A percentile compares a stretch with the other conserved stretches of the same genome.
phyloP scores from a whole-genome alignment of 306 rosid species.

The Prunus armeniaca region DNA sequence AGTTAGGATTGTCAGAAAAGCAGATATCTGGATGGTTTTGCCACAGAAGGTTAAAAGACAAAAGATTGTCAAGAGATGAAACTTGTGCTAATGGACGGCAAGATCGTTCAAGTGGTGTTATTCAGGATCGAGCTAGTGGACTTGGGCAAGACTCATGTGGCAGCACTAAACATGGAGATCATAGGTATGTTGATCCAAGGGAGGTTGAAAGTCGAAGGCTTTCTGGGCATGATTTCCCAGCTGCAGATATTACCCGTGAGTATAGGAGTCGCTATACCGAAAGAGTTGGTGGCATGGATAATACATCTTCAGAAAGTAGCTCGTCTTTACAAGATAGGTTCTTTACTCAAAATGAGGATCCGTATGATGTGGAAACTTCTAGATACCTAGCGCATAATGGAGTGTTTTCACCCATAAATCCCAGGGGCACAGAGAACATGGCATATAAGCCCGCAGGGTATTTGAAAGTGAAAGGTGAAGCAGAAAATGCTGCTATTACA shows the following conservation, averaged over 20 bases:
- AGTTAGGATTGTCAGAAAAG: slow-evolving; percentile 80
- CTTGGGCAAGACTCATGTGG: slow-evolving; percentile 98
- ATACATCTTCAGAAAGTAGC: slow-evolving; percentile 93
- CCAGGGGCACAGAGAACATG: slow-evolving; percentile 42
- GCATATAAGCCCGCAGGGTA: slow-evolving; percentile 92
- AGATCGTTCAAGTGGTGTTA: slow-evolving; percentile 86
- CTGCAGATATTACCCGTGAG: slow-evolving; percentile 46
- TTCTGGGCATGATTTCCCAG: slow-evolving; percentile 50
- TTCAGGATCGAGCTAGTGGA: slow-evolving; percentile 93
- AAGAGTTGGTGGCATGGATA: slow-evolving; percentile 52
- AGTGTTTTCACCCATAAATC: slow-evolving; percentile 54
- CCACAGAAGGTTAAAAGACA: slow-evolving; percentile 96
- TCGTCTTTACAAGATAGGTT: slow-evolving; percentile 66
- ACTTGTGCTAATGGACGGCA: slow-evolving; percentile 67
- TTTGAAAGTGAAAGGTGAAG: slow-evolving; percentile 92
- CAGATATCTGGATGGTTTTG: slow-evolving; percentile 99
- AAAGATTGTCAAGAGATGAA: slow-evolving; percentile 63
- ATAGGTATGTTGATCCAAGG: slow-evolving; percentile 71
- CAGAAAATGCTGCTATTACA: slow-evolving; percentile 94
- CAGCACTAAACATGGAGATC: slow-evolving; percentile 85
- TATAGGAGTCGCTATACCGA: slow-evolving; percentile 45
- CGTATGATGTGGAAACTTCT: slow-evolving; percentile 57
- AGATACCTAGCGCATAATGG: slow-evolving; percentile 50
- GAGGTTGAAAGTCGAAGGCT: slow-evolving; percentile 92
- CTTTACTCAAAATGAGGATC: slow-evolving; percentile 64